Percentiles rank a stretch among this genome's conserved stretches.
Conservation (phyloP, 2,329 filamentous ascomycete species). For the Verticillium dahliae region DNA sequence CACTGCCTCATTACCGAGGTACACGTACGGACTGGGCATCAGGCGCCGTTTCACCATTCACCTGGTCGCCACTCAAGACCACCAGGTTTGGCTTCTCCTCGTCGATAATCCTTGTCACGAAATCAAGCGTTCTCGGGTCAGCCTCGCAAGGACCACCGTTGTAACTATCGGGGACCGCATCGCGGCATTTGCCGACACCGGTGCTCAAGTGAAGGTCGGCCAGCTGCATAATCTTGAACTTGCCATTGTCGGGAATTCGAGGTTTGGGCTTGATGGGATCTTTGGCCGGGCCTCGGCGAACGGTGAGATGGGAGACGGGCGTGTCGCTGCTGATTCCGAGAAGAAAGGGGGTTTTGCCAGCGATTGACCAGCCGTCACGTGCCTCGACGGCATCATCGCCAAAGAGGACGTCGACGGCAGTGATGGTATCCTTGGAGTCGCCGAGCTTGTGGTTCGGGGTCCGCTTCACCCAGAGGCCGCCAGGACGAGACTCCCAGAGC, state of each 20-base stretch:
- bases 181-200: constrained; percentile 76
- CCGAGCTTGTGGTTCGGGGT: constrained; percentile 65
- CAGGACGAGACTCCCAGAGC: constrained; percentile 71
- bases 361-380: constrained; percentile 75
- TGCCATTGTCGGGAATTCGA: constrained; percentile 79
- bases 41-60: constrained; percentile 87
- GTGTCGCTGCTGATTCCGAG: constrained; percentile 56
- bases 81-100: constrained; percentile 93
- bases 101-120: constrained; percentile 75
- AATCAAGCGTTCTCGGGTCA: constrained; percentile 85
- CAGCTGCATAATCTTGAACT: constrained; percentile 95
- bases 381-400: constrained; percentile 89
- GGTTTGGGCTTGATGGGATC: constrained; percentile 64
- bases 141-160: constrained; percentile 80
- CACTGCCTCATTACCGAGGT: not conserved
- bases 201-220: constrained; percentile 94
- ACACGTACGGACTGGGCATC: constrained; percentile 74
- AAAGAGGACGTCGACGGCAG: constrained; percentile 79
- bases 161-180: constrained; percentile 69
- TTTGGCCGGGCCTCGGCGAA: constrained; percentile 64
- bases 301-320: constrained; percentile 67
- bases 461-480: constrained; percentile 77
- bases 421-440: constrained; percentile 69
- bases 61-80: constrained; percentile 86
- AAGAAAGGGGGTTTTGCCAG: constrained; percentile 61